These are phyloP conservation scores for Orychophragmus violaceus DNA, from an alignment of 345 rosid genomes.

Conservation along the genomic window DNA sequence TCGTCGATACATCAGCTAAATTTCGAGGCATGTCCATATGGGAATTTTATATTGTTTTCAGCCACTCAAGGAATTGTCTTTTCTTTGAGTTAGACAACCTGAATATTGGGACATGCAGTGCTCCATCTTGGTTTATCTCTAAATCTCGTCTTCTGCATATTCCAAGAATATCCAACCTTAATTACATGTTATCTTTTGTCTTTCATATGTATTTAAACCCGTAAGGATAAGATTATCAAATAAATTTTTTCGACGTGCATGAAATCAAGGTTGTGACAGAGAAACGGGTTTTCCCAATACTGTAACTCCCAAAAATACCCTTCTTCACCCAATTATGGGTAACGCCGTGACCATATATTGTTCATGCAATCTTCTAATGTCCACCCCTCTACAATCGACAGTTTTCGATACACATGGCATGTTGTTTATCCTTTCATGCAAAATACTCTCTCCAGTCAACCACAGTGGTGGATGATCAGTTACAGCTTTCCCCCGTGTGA, in stretches of 20 bases:
- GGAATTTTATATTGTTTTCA: background rate
- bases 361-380: background rate
- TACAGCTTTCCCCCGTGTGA: background rate
- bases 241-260: too few species aligned
- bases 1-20: background rate
- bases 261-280: too few species aligned
- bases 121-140: background rate
- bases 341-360: background rate
- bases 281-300: background rate
- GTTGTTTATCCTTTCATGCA: too few species aligned
- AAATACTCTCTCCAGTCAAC: background rate
- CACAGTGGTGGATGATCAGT: background rate
- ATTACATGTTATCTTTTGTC: too few species aligned
- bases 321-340: background rate
- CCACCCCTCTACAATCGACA: background rate
- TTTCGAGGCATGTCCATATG: background rate
- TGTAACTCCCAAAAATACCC: background rate
- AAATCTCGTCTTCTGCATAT: background rate
- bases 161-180: too few species aligned
- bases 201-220: too few species aligned
- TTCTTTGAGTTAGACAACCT: background rate
- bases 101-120: background rate
- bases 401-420: background rate
- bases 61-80: background rate
- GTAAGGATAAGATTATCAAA: too few species aligned